Percentiles rank a stretch among this genome's conserved stretches.
phyloP scores from a whole-genome alignment of 1,139 yeast species.

The Fermentozyma sake region DNA sequence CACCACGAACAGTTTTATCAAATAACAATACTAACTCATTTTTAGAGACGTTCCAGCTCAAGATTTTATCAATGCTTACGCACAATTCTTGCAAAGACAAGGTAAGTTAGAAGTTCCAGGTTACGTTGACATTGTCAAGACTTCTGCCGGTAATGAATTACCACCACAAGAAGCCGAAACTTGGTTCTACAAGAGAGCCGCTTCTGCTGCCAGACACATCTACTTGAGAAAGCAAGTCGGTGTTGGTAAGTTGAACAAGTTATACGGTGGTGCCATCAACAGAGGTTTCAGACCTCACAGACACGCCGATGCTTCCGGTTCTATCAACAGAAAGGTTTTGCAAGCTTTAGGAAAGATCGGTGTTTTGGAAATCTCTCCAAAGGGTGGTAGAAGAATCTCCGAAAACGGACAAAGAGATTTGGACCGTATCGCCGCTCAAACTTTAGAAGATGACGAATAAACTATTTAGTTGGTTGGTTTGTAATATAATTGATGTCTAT shows the following conservation, averaged over 20 bases:
- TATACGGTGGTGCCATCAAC: conserved; percentile 99
- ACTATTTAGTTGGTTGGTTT: conserved; percentile 13
- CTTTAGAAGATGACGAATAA: conserved; percentile 84
- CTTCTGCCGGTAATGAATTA: conserved; percentile 97
- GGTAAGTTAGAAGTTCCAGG: conserved; percentile 99
- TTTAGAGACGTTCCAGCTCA: conserved; percentile 99
- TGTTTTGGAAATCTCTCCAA: conserved; percentile 92
- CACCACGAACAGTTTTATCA: too few relatives aligned
- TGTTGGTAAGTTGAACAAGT: conserved; percentile 98
- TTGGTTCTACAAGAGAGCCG: conserved; percentile 99
- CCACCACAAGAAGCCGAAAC: conserved; percentile 99
- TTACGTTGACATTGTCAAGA: conserved; percentile 99
- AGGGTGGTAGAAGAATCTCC: conserved; percentile 99
- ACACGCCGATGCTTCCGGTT: conserved; percentile 99
- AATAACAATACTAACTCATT: conserved; percentile 30
- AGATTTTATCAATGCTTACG: conserved; percentile 99
- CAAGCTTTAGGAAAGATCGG: conserved; percentile 99
- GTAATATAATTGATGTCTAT: conserved; percentile 7
- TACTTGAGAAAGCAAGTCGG: conserved; percentile 99
- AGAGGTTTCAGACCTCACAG: conserved; percentile 99
- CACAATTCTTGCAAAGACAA: conserved; percentile 99
- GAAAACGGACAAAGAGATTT: conserved; percentile 99
- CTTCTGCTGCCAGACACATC: conserved; percentile 99
- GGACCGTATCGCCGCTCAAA: conserved; percentile 99
- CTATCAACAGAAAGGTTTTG: conserved; percentile 96